Base-by-base conservation (phyloP, 805 yeast species). In the Zygotorulaspora chibaensis region DNA sequence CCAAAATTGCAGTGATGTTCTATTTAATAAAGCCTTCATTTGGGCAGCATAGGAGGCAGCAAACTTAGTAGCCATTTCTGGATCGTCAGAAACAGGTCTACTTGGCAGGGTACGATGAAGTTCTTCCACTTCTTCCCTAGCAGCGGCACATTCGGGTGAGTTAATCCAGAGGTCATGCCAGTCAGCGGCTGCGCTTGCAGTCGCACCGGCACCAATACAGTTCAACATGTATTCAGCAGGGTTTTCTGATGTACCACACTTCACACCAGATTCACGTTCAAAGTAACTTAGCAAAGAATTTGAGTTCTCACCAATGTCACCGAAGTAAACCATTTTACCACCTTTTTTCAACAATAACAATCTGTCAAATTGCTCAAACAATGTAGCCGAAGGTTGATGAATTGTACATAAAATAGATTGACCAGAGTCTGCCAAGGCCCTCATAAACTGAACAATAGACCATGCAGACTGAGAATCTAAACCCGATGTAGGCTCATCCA, bases 121-220 rank as follows among this genome's bases (percentile, higher is more conserved):
- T 36, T 58, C 58, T 39, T 69, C 74, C 51, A 83, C 75, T 58
- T 80, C 86, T 3, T 57, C 64, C 50, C 75, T 73, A 17, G 80
- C 75, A 5, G 70, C 77, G 38, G 67, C 60, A 60, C 72, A 77
- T 61, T 79, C 80, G 27, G 65, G 75, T 43, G 74, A 79, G 12
- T 62, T 65, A 7, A 51, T 52, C 93, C 93, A 85, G 10, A 76
- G 70, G 9, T 80, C 77, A 61, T 71, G 70, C 82, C 86, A 85
- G 62, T 85, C 82, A 41, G 73, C 75, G 26, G 65, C 58, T 13
- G 75, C 77, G 43, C 68, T 58, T 2, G 87, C 83, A 25, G 87
- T 83, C 2, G 91, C 88, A 60, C 87, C 90, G 28, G 91, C 90
- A 49, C 91, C 91, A 63, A 85, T 81, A 46, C 79, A 79, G 50